Percentiles rank a stretch among this genome's conserved stretches.
Evolutionary conservation across 2,329 filamentous ascomycete species (phyloP).

Genomic region (Aureobasidium zeae): DNA sequence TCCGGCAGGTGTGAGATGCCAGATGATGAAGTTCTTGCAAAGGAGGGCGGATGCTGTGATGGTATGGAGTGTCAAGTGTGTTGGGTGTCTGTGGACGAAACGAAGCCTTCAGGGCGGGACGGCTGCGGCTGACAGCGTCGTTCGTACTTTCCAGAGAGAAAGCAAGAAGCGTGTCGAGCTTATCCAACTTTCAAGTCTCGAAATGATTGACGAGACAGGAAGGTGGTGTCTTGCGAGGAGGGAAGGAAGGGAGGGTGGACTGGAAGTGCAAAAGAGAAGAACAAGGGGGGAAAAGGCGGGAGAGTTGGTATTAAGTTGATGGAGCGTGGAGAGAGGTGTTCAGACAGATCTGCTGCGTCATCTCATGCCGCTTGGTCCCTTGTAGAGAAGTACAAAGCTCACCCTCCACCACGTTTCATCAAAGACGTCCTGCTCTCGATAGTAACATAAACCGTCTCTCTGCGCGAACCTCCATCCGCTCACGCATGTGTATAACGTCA

Average conservation of each 20-base stretch:
- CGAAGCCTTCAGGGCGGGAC: conserved; percentile 10
- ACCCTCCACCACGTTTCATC: conserved; percentile 5
- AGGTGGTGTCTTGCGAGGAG: conserved; percentile 8
- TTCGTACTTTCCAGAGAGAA: conserved; percentile 19
- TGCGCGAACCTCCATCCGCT: not conserved
- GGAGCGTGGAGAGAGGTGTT: conserved; percentile 15
- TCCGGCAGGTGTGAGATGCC: conserved; percentile 14
- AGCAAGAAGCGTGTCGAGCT: conserved; percentile 12
- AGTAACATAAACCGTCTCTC: no score
- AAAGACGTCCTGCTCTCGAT: not conserved
- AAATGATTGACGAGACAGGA: conserved; percentile 11
- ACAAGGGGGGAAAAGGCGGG: conserved; percentile 16
- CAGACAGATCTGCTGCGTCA: not conserved
- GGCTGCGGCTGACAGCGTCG: conserved; percentile 9
- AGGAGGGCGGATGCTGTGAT: conserved; percentile 12
- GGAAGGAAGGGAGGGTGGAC: conserved; percentile 16
- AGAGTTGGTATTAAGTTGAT: conserved; percentile 11
- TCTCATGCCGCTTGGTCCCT: conserved; percentile 13
- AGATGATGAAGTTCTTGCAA: conserved; percentile 13
- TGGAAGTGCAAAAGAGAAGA: not conserved
- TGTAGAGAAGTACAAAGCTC: conserved; percentile 14
- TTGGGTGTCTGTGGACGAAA: conserved; percentile 10
- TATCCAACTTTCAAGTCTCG: conserved; percentile 9
- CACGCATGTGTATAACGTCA: conserved; percentile 1
- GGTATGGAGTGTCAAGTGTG: conserved; percentile 7